Base-by-base conservation (phyloP, 1,284 basidiomycete genomes). In the Mycosarcoma mackinlayi region DNA sequence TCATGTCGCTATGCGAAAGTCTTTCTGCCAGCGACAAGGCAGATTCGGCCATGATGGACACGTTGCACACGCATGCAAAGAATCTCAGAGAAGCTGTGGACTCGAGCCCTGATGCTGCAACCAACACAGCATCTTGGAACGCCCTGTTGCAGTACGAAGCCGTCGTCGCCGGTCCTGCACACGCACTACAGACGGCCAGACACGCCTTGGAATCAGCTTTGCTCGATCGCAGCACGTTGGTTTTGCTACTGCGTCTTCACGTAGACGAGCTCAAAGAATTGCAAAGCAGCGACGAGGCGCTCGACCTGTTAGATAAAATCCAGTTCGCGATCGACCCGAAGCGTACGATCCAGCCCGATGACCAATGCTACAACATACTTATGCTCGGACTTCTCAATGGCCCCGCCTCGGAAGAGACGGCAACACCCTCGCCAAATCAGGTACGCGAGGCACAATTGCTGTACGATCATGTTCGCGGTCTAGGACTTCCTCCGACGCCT, bases 251-350 rank as follows among this genome's bases (percentile, higher is more conserved):
- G 14, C 57, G 57, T 1, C 37, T 56, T 10, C 69, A 72, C 25
- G 18, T 27, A 1, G 45, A 60, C 11, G 58, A 64, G 50, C 48
- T 62, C 10, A 52, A 46, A 13, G 48, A 58, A 13, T 35, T 71
- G 0, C 48, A 65, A 28, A 68, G 58, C 27, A 73, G 76, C 50
- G 76, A 77, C 47, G 76, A 73, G 21, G 73, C 73, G 13, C 53
- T 77, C 13, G 55, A 47, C 18, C 45, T 75, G 4, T 19, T 77
- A 23, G 54, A 65, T 9, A 27, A 41, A 8, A 37, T 77, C 14
- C 39, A 35, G 9, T 21, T 34, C 1, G 41, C 50, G 2, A 53
- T 66, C 30, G 58, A 62, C 30, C 46, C 72, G 1, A 39, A 16
- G 13, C 45, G 58, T 1, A 37, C 16, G 7, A 45, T 65, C 14